phyloP scores from a whole-genome alignment of 805 yeast species.

The Myxozyma sirexii region DNA sequence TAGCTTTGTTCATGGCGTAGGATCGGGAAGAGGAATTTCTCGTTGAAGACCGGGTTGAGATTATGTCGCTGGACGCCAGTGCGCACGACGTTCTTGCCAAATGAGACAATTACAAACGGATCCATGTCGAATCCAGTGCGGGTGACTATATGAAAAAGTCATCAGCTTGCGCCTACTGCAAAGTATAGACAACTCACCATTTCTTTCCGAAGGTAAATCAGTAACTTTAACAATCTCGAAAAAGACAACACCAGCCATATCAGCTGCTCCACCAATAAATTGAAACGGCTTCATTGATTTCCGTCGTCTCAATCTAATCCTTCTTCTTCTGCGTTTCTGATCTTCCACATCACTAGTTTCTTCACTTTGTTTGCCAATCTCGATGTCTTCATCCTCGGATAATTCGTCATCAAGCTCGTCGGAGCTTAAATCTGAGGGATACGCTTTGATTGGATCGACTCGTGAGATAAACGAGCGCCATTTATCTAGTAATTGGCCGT shows the following conservation, averaged over 20 bases:
- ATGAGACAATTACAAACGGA: slow-evolving; percentile 89
- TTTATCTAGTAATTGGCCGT: slow-evolving; percentile 8
- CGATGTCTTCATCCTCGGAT: not conserved
- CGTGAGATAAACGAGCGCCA: slow-evolving; percentile 15
- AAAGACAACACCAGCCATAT: slow-evolving; percentile 66
- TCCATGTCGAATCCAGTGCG: slow-evolving; percentile 91
- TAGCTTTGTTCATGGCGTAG: slow-evolving; percentile 64
- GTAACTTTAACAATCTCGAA: slow-evolving; percentile 73
- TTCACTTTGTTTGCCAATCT: not conserved
- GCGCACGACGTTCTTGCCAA: slow-evolving; percentile 83
- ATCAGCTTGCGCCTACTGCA: too few relatives aligned
- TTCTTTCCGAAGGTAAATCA: slow-evolving; percentile 76
- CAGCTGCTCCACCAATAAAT: slow-evolving; percentile 28
- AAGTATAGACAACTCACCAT: slow-evolving; percentile 39
- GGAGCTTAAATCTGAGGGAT: not conserved
- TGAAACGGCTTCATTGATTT: slow-evolving; percentile 11
- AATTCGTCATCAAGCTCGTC: not conserved
- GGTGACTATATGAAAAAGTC: slow-evolving; percentile 46
- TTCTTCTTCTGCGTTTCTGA: not conserved
- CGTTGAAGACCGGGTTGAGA: slow-evolving; percentile 78
- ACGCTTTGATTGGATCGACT: not conserved
- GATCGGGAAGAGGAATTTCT: slow-evolving; percentile 77
- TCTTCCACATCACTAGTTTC: not conserved
- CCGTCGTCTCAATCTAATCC: slow-evolving; percentile 6
- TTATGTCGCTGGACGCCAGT: slow-evolving; percentile 85